A percentile compares a stretch with the other conserved stretches of the same genome.
Conservation (phyloP, 495 filamentous ascomycete genomes). For the Penicillium desertorum region DNA sequence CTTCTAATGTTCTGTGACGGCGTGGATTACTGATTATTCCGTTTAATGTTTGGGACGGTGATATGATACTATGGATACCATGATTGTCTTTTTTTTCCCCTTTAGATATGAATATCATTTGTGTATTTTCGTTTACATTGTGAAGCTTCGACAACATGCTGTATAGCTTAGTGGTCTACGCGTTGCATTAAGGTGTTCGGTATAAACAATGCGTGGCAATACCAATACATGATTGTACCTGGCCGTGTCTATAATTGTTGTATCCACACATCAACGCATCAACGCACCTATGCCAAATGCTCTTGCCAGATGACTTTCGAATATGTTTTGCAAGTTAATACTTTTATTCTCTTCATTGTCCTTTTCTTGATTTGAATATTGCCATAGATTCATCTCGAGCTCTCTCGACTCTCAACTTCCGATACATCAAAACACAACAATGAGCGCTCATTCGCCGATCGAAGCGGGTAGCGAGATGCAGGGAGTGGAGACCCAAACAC, state of each 20-base stretch:
- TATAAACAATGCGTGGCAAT: neutral
- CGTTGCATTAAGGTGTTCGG: neutral
- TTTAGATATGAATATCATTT: constrained; percentile 1
- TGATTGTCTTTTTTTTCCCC: constrained; percentile 19
- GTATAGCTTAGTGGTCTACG: neutral
- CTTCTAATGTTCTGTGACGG: constrained; percentile 11
- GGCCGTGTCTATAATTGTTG: neutral
- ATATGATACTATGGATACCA: constrained; percentile 35
- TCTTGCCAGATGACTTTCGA: neutral
- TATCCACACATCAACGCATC: neutral
- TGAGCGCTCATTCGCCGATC: constrained; percentile 21
- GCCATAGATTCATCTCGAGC: neutral
- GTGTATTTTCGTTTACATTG: no score
- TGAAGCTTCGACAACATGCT: no score
- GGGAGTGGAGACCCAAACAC: constrained; percentile 40
- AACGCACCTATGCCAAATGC: neutral
- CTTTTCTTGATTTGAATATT: neutral
- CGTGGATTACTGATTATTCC: constrained; percentile 16
- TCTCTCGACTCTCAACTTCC: neutral
- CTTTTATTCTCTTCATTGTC: neutral
- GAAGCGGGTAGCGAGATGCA: constrained; percentile 22
- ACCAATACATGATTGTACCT: neutral
- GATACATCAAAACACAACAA: neutral
- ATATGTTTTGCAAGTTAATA: neutral
- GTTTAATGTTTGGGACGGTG: constrained; percentile 26